These are phyloP conservation scores for Ascochyta koolunga DNA, from an alignment of 2,329 filamentous ascomycete genomes.

Conservation along the genomic window DNA sequence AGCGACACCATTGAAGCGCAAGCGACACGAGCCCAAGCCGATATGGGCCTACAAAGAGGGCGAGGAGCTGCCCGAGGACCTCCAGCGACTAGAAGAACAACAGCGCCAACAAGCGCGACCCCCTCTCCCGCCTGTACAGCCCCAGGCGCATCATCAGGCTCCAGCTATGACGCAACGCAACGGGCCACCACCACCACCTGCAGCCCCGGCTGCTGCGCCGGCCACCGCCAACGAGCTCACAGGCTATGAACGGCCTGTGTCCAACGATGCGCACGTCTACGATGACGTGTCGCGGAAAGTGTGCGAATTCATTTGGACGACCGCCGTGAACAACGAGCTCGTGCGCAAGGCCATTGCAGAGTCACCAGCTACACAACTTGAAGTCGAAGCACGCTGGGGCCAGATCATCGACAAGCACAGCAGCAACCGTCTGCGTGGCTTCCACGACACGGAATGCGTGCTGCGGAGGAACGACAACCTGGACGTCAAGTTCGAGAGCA, in stretches of 20 bases:
- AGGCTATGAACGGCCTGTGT: slow-evolving; percentile 65
- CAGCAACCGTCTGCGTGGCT: slow-evolving; percentile 70
- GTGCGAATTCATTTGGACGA: slow-evolving; percentile 79
- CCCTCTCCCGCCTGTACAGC: slow-evolving; percentile 23
- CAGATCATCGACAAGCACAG: slow-evolving; percentile 73
- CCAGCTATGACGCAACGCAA: slow-evolving; percentile 25
- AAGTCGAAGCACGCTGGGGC: slow-evolving; percentile 94
- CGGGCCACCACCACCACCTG: slow-evolving; percentile 23
- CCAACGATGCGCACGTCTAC: slow-evolving; percentile 67
- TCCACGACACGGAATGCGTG: slow-evolving; percentile 66
- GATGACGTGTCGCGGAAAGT: slow-evolving; percentile 77
- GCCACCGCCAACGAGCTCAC: slow-evolving; percentile 21
- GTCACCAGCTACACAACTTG: slow-evolving; percentile 73
- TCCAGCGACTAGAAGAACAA: slow-evolving; percentile 30
- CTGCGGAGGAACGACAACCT: slow-evolving; percentile 28
- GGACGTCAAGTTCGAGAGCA: slow-evolving; percentile 72
- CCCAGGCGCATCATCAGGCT: slow-evolving; percentile 24
- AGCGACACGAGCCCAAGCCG: slow-evolving; percentile 45
- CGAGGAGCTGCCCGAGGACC: slow-evolving; percentile 32
- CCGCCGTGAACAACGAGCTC: slow-evolving; percentile 72
- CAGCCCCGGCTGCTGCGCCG: slow-evolving; percentile 16
- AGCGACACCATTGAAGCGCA: slow-evolving; percentile 42
- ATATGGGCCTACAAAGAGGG: slow-evolving; percentile 45
- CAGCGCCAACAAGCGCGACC: slow-evolving; percentile 29
- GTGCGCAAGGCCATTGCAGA: slow-evolving; percentile 57